Conservation (phyloP, 345 rosid species). For the Eucalyptus viminalis region DNA sequence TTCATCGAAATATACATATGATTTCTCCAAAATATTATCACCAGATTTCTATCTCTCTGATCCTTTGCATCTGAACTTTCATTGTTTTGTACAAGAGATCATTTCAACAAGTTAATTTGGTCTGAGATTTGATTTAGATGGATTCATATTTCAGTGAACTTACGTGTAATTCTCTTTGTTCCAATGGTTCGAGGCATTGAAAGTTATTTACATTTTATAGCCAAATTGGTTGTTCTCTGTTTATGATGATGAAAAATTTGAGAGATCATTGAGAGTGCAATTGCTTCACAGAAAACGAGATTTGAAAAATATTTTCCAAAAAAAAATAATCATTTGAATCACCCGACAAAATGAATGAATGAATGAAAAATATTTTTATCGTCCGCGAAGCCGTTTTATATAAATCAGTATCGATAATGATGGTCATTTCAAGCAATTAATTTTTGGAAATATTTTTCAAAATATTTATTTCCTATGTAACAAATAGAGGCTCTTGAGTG, state of each 20-base stretch:
- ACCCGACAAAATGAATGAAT: not conserved
- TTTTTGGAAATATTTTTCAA: not conserved
- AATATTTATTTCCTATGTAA: rapidly evolving
- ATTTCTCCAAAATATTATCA: not conserved
- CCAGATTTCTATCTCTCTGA: rapidly evolving
- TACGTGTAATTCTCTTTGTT: not conserved
- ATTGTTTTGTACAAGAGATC: not conserved
- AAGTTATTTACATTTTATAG: not conserved
- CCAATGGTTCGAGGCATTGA: not conserved
- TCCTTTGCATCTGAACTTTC: not conserved
- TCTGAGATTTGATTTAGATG: not conserved
- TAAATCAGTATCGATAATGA: not conserved
- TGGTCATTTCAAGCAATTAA: not conserved
- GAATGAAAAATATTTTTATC: not conserved
- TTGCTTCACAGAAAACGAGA: rapidly evolving
- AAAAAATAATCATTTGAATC: not conserved
- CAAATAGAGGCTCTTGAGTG: not conserved
- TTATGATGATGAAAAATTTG: not conserved
- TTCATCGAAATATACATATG: rapidly evolving
- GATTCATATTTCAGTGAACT: not conserved
- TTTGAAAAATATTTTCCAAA: not conserved
- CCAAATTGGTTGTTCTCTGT: not conserved
- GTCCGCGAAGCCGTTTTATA: too few relatives aligned
- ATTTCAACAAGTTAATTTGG: not conserved
- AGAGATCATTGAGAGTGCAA: not conserved